Evolutionary conservation across 2,329 filamentous ascomycete genomes (phyloP), one percentile per base, ranked within the genome.

Genomic region (Diaporthe ampelina): DNA sequence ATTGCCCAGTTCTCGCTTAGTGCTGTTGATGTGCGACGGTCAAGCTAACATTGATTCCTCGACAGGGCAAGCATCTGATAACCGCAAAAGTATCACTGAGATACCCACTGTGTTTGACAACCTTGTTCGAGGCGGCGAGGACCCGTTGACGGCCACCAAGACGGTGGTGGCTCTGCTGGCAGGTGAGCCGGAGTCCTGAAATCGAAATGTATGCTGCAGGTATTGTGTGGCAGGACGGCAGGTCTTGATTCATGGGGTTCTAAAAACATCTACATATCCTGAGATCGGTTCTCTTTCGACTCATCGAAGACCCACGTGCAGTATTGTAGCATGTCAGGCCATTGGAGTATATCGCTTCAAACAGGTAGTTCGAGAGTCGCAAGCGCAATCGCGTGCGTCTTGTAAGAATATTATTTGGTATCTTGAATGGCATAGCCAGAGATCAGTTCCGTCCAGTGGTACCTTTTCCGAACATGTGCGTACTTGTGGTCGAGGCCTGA

Each of bases 21-120:
- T 48, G 13, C 24, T 40, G 21, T 35, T 19, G 2, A n/a, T 13
- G 5, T 43, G 32, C 15, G 17, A 21, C n/a, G 67, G 3, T 0
- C 35, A 4, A 40, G 57, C 57, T 48, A 29, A 57, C 43, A 29
- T 2, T 9, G n/a, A 13, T 10, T 29, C 26, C 6, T 32, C 43
- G 50, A n/a, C 75, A 92, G 91, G 92, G 92, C 88, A 89, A 74
- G 85, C 89, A 73, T 85, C 84, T 57, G 92, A 94, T 77, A 83
- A 86, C 11, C 84, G 88, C 29, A 86, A 86, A n/a, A 87, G 86
- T 54, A 82, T 94, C 37, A 84, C 85, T 1, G 88, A 87, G 70
- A 86, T 94, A 7, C 88, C 92, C 0, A 84, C 85, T 29, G 84
- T 92, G 21, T 94, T 94, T 77, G 85, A 88, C 61, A 87, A 87